Percentiles rank a stretch among this genome's conserved stretches.
phyloP scores from a whole-genome alignment of 192 early-diverging fungal species.

The Podila horticola region DNA sequence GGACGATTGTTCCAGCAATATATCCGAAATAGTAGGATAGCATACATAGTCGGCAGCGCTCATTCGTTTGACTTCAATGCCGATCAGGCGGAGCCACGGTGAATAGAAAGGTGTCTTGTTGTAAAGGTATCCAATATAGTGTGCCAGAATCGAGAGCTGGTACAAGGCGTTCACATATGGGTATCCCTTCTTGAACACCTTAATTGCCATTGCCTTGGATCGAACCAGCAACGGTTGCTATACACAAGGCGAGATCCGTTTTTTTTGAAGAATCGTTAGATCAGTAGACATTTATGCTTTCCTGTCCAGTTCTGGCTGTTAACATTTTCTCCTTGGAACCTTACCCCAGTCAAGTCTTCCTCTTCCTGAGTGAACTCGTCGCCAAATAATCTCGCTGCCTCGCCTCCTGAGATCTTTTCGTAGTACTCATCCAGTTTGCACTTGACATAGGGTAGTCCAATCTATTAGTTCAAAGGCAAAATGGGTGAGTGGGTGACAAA shows the following conservation, averaged over 20 bases:
- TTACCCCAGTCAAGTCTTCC: constrained; percentile 50
- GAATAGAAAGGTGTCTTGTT: constrained; percentile 84
- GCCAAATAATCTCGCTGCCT: constrained; percentile 73
- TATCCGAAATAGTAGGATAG: not conserved
- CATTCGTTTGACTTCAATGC: constrained; percentile 83
- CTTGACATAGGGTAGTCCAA: constrained; percentile 82
- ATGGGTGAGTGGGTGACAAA: not conserved
- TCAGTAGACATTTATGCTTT: constrained; percentile 30
- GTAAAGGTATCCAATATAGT: constrained; percentile 87
- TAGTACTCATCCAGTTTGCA: constrained; percentile 78
- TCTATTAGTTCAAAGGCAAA: constrained; percentile 24
- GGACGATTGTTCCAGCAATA: not conserved
- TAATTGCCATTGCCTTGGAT: constrained; percentile 34
- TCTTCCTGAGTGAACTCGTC: constrained; percentile 57
- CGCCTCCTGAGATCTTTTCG: constrained; percentile 71
- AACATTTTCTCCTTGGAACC: not conserved
- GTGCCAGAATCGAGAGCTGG: constrained; percentile 69
- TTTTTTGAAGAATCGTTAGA: not conserved
- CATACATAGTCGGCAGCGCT: constrained; percentile 84
- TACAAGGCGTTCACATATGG: constrained; percentile 80
- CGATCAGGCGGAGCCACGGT: constrained; percentile 86
- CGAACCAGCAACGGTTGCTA: constrained; percentile 30
- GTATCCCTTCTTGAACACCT: constrained; percentile 62
- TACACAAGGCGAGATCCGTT: not conserved
- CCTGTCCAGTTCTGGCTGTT: not conserved